Evolutionary conservation across 2,329 filamentous ascomycete genomes (phyloP), one percentile per base, ranked within the genome.

Genomic region (Ascocoryne sarcoides): DNA sequence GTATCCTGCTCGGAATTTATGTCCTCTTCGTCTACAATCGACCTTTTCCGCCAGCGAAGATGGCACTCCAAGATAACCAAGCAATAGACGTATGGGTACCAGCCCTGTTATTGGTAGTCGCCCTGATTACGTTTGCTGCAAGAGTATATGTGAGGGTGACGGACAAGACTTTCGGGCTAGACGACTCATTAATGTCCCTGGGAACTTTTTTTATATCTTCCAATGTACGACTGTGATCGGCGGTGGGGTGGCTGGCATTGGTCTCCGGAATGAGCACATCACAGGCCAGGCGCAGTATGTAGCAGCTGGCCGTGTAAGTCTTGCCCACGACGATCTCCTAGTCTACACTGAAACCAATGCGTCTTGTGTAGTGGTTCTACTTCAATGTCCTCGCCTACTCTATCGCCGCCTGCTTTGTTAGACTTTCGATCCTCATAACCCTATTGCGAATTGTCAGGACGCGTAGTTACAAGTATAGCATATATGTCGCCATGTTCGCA

Each of bases 381-480:
- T 34, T 34, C 32, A 34, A 34, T 34, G 18, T 34, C 32, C 16
- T 34, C 3, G 32, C 32, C 10, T 34, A 34, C 7, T 16, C 32
- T 16, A 34, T 16, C 32, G 32, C 32, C 5, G 32, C 32, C 19
- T 10, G 12, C 16, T 16, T 34, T 34, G 32, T 34, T 34, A 34
- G 32, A 34, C n/a, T 34, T 34, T 34, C 32, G 32, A 34, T 34
- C 32, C 19, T 34, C 15, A 18, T 8, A 34, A 34, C 32, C 32
- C 32, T 34, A 15, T 34, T 34, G 32, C 32, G 32, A 34, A 16
- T 34, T 16, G n/a, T 34, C 32, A 18, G 15, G 5, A 17, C 32
- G 4, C 4, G 10, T 16, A 7, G 32, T 34, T 34, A 34, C 19
- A 34, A 34, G 32, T 34, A 34, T 18, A 34, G 32, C 16, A 34